These are phyloP conservation scores for Chondrostereum purpureum DNA, from an alignment of 1,284 basidiomycete genomes.

Conservation along the genomic window DNA sequence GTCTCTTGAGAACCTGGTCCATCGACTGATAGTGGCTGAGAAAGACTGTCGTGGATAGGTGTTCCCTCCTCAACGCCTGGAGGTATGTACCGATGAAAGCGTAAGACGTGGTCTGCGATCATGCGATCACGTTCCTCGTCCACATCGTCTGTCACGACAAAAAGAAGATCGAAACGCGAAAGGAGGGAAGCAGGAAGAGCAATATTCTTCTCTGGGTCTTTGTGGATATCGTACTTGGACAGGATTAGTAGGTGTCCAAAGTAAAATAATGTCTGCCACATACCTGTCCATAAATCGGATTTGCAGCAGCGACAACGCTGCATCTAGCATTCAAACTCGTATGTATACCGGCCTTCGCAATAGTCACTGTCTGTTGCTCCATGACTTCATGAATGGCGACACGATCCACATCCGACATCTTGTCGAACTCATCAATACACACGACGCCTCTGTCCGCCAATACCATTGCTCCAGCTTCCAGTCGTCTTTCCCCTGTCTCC, in stretches of 20 bases:
- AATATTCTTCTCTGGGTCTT: conserved; percentile 98
- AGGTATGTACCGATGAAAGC: conserved; percentile 96
- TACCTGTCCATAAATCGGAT: conserved; percentile 97
- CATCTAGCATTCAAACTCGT: conserved; percentile 97
- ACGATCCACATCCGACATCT: conserved; percentile 98
- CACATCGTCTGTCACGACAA: conserved; percentile 97
- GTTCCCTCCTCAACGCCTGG: conserved; percentile 95
- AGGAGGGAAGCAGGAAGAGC: conserved; percentile 96
- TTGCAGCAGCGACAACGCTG: conserved; percentile 96
- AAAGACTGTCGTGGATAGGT: conserved; percentile 83
- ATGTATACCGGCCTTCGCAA: conserved; percentile 98
- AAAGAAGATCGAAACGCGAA: conserved; percentile 98
- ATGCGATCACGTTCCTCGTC: conserved; percentile 90
- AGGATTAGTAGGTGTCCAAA: conserved; percentile 10
- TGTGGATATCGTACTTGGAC: conserved; percentile 95
- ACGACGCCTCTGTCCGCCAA: conserved; percentile 99
- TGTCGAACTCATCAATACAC: conserved; percentile 99
- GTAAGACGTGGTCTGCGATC: conserved; percentile 96
- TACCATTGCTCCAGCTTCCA: conserved; percentile 99
- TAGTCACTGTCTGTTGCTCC: conserved; percentile 99
- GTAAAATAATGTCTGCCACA: conserved; percentile 18
- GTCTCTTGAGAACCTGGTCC: conserved; percentile 55
- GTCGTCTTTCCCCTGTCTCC: conserved; percentile 92
- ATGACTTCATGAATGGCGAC: conserved; percentile 99
- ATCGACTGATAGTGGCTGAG: conserved; percentile 84